Evolutionary conservation across 164 flowering plant species (phyloP).

Genomic region (Dillenia turbinata): DNA sequence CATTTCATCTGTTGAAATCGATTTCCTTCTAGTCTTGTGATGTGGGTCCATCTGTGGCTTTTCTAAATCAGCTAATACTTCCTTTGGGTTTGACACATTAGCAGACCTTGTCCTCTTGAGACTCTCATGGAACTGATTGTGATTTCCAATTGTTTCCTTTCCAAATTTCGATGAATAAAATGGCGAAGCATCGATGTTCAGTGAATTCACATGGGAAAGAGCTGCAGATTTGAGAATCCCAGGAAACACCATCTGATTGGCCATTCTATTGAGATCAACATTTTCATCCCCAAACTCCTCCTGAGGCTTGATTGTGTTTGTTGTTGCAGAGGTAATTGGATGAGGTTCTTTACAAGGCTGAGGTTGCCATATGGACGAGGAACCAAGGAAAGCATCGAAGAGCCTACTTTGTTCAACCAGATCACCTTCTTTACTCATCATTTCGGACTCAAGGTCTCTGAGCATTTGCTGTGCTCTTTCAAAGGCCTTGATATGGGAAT

Average conservation of each 20-base stretch:
- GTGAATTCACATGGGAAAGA: conserved; percentile 27
- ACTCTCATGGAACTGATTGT: conserved; percentile 34
- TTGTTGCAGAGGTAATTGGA: conserved; percentile 1
- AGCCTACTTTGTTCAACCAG: conserved; percentile 64
- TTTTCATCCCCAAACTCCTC: conserved; percentile 70
- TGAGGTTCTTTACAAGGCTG: conserved; percentile 75
- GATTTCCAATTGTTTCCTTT: conserved; percentile 20
- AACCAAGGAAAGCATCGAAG: conserved; percentile 75
- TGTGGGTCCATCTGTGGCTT: conserved; percentile 24
- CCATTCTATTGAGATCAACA: conserved; percentile 21
- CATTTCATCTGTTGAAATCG: conserved; percentile 25
- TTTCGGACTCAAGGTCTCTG: conserved; percentile 72
- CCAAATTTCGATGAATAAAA: conserved; percentile 43
- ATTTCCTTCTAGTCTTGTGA: conserved; percentile 43
- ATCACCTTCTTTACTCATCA: conserved; percentile 63
- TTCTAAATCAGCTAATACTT: conserved; percentile 2
- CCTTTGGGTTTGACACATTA: conserved; percentile 20
- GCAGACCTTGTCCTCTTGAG: conserved; percentile 79
- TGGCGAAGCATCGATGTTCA: conserved; percentile 70
- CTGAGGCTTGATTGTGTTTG: conserved; percentile 12
- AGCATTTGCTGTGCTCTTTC: conserved; percentile 99
- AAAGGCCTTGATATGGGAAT: conserved; percentile 95
- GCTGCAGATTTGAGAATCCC: conserved; percentile 13
- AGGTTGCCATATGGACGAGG: conserved; percentile 96
- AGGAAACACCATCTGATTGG: conserved; percentile 12